Conservation (phyloP, 2,329 filamentous ascomycete genomes). For the Penicillium aurantiogriseum region DNA sequence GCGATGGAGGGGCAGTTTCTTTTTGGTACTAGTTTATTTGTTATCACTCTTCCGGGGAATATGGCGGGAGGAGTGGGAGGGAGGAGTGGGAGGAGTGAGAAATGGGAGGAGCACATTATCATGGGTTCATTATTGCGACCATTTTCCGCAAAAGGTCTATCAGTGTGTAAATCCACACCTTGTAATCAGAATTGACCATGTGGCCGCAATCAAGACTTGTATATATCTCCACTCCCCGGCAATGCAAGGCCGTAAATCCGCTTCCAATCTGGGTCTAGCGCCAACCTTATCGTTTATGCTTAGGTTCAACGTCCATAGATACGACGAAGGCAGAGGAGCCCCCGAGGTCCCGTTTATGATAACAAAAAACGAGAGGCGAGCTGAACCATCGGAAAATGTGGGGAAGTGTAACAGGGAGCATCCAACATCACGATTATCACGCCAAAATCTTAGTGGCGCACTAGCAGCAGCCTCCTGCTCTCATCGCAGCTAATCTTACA, state of each 20-base stretch:
- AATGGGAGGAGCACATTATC: background rate
- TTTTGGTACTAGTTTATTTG: background rate
- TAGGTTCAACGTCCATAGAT: background rate
- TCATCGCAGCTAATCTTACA: background rate
- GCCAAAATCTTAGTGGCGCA: too few species aligned
- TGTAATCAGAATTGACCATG: accelerated
- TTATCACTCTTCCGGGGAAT: background rate
- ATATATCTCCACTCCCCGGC: background rate
- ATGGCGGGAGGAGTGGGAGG: too few species aligned
- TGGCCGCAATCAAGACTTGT: background rate
- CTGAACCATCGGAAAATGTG: background rate
- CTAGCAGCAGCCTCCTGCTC: background rate
- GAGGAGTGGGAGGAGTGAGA: slow-evolving; percentile 9
- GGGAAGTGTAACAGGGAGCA: background rate
- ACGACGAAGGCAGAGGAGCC: background rate
- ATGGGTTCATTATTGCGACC: background rate
- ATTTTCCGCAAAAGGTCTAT: background rate
- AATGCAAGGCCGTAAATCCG: background rate
- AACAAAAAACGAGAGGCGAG: background rate
- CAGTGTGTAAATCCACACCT: too few species aligned
- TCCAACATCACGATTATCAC: background rate
- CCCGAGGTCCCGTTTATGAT: background rate
- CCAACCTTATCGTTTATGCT: background rate
- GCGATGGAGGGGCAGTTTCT: slow-evolving; percentile 1
- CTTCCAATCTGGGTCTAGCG: background rate